Conservation (phyloP, 495 filamentous ascomycete genomes). For the Podospora pseudocomata region DNA sequence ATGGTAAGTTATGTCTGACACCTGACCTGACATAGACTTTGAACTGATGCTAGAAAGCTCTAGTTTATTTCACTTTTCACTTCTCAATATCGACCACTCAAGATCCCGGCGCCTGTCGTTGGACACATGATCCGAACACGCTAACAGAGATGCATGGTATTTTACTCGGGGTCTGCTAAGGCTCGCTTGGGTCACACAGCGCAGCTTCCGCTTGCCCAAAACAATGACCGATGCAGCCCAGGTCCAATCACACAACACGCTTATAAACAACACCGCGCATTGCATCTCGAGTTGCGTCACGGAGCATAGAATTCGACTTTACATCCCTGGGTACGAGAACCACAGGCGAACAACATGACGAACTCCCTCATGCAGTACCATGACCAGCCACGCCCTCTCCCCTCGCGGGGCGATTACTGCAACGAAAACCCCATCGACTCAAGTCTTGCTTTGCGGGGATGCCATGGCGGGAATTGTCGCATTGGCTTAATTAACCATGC, state of each 20-base stretch:
- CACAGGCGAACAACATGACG: background rate
- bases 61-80: too few relatives aligned
- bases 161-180: background rate
- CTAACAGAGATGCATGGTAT: background rate
- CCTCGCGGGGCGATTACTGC: too few relatives aligned
- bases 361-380: background rate
- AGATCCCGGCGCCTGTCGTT: too few relatives aligned
- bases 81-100: too few relatives aligned
- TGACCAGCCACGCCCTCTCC: background rate
- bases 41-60: too few relatives aligned
- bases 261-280: background rate
- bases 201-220: background rate
- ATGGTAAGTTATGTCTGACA: too few relatives aligned
- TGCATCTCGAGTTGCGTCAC: background rate
- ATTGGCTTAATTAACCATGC: constrained; percentile 22
- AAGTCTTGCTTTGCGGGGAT: background rate
- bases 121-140: background rate
- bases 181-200: background rate
- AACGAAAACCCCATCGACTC: background rate
- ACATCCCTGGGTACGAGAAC: background rate
- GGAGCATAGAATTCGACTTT: background rate
- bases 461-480: background rate
- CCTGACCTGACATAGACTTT: too few relatives aligned
- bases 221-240: background rate
- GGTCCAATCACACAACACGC: too few relatives aligned